Percentiles rank a stretch among this genome's conserved stretches.
These are phyloP conservation scores for Gautieria morchelliformis DNA, from an alignment of 768 basidiomycete genomes.

Conservation along the genomic window DNA sequence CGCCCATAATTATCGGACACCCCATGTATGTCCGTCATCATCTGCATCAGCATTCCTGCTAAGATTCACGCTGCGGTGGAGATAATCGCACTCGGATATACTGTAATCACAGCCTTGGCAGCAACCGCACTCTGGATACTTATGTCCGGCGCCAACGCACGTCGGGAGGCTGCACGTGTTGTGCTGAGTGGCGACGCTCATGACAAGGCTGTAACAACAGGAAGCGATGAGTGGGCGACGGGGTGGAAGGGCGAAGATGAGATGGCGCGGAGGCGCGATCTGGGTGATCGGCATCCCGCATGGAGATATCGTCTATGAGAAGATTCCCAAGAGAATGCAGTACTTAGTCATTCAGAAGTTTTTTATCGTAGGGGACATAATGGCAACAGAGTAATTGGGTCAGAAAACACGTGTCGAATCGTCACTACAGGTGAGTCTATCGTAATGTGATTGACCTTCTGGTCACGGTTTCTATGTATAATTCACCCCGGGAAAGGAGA, in stretches of 20 bases:
- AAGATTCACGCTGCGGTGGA: background rate
- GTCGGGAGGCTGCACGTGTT: background rate
- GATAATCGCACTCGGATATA: constrained; percentile 5
- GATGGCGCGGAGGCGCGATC: background rate
- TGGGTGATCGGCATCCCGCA: constrained; percentile 4
- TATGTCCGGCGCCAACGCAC: background rate
- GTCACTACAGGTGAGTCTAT: no score
- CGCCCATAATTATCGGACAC: constrained; percentile 38
- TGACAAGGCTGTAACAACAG: background rate
- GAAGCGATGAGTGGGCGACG: constrained; percentile 3
- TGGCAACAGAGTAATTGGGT: no score
- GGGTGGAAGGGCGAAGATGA: constrained; percentile 2
- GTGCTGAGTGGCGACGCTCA: background rate
- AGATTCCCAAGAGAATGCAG: background rate
- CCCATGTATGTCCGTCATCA: constrained; percentile 24
- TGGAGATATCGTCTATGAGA: constrained; percentile 5
- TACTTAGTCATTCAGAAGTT: no score
- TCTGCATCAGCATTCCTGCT: background rate
- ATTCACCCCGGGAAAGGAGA: no score
- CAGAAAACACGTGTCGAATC: no score
- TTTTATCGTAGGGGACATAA: no score
- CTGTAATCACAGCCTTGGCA: background rate
- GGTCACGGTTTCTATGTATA: no score
- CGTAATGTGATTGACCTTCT: no score
- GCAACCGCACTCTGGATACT: background rate